Evolutionary conservation across 306 rosid genomes (phyloP).

Genomic region (Inga leiocalycina): DNA sequence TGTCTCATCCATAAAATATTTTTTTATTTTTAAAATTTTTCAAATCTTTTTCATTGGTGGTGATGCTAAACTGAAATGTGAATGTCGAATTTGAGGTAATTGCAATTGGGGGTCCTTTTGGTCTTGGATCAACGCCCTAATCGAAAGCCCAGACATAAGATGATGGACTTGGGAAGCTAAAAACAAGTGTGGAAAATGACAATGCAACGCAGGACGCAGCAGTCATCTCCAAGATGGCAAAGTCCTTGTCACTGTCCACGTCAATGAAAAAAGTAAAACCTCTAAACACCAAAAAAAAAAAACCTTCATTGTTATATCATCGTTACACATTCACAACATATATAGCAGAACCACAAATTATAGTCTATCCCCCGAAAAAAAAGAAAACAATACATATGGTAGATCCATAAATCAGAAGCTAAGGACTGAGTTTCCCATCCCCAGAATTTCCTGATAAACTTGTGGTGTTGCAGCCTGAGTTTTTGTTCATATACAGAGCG

Average conservation of each 20-base stretch:
- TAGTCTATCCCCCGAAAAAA: background rate
- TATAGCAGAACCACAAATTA: background rate
- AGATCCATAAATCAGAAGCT: background rate
- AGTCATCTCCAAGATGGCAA: background rate
- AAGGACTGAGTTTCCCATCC: background rate
- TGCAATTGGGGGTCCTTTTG: background rate
- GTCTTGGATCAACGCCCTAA: background rate
- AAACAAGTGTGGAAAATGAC: background rate
- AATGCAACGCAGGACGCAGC: no score
- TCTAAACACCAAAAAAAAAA: background rate
- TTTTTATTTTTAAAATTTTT: background rate
- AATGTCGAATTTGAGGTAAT: no score
- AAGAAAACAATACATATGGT: background rate
- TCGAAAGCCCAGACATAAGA: background rate
- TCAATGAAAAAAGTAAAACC: background rate
- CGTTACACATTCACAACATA: background rate
- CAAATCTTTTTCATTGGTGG: no score
- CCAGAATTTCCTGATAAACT: background rate
- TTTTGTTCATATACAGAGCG: slow-evolving; percentile 14
- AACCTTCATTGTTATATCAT: background rate
- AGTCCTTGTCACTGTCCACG: background rate
- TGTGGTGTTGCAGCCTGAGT: background rate
- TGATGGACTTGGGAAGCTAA: background rate
- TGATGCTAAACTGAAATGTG: no score
- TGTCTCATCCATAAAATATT: background rate